Evolutionary conservation across 306 rosid genomes (phyloP).

Genomic region (Macrotyloma uniflorum): DNA sequence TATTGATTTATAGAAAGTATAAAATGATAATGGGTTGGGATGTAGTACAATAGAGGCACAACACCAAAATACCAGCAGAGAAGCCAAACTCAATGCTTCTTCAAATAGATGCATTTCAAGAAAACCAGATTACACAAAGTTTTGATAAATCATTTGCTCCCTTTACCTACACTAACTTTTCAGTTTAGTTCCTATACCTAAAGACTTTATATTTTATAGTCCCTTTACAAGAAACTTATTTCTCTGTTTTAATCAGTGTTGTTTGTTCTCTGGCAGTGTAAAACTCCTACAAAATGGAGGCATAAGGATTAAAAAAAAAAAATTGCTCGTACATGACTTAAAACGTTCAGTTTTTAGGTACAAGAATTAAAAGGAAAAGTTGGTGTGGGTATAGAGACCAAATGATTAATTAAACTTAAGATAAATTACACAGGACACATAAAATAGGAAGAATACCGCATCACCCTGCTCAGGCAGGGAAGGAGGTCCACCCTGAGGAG

Average conservation of each 20-base stretch:
- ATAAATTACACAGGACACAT: background rate
- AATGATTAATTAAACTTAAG: background rate
- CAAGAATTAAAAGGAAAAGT: background rate
- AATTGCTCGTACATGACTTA: background rate
- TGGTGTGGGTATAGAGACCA: background rate
- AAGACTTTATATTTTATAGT: too few relatives aligned
- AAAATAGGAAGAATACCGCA: constrained; percentile 59
- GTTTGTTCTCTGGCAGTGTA: background rate
- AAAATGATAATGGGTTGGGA: too few relatives aligned
- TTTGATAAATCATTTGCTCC: background rate
- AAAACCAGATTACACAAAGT: background rate
- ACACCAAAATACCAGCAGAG: too few relatives aligned
- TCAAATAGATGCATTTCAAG: constrained; percentile 31
- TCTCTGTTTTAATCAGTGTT: too few relatives aligned
- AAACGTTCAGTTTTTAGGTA: background rate
- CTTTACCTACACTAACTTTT: background rate
- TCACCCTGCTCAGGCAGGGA: constrained; percentile 81
- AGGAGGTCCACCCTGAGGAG: constrained; percentile 92
- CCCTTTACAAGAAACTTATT: too few relatives aligned
- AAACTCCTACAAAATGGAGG: background rate
- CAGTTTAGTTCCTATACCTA: background rate
- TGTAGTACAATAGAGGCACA: too few relatives aligned
- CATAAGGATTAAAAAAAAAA: background rate
- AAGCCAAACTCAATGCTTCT: too few relatives aligned
- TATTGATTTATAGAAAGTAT: too few relatives aligned